A percentile compares a stretch with the other conserved stretches of the same genome.
Evolutionary conservation across 148 eudicot genomes (phyloP).

Genomic region (Persicaria tinctoria): DNA sequence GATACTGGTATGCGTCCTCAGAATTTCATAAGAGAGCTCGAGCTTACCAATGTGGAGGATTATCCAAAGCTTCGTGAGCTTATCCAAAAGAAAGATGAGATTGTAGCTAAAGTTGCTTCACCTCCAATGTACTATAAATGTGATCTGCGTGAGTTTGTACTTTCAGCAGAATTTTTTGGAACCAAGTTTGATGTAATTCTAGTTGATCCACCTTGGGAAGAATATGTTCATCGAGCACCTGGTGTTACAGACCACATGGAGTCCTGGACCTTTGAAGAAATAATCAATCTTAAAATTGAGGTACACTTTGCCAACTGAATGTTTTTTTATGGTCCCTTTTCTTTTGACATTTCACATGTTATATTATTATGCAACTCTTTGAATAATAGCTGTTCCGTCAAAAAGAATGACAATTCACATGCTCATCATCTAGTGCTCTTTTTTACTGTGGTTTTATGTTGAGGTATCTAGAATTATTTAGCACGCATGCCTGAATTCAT

Average conservation of each 20-base stretch:
- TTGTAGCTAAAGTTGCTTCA: constrained; percentile 68
- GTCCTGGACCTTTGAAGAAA: constrained; percentile 88
- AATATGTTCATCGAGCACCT: constrained; percentile 96
- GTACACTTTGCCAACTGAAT: constrained; percentile 22
- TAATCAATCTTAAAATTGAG: constrained; percentile 94
- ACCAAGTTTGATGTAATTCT: constrained; percentile 98
- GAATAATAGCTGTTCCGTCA: background rate
- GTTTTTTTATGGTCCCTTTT: background rate
- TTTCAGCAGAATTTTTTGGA: constrained; percentile 80
- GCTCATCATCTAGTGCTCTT: background rate
- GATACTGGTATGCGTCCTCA: constrained; percentile 96
- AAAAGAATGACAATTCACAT: background rate
- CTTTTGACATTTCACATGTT: background rate
- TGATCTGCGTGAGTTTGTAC: constrained; percentile 69
- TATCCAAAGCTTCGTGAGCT: constrained; percentile 97
- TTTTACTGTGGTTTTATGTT: background rate
- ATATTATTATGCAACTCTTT: background rate
- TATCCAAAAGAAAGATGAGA: constrained; percentile 96
- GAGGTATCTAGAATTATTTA: background rate
- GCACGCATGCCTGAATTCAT: background rate
- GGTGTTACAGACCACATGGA: constrained; percentile 95
- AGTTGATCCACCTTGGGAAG: constrained; percentile 98
- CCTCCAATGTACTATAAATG: constrained; percentile 86
- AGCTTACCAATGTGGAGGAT: constrained; percentile 90
- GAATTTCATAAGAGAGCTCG: constrained; percentile 88